Evolutionary conservation across 306 rosid genomes (phyloP).

Genomic region (Vigna nakashimae): DNA sequence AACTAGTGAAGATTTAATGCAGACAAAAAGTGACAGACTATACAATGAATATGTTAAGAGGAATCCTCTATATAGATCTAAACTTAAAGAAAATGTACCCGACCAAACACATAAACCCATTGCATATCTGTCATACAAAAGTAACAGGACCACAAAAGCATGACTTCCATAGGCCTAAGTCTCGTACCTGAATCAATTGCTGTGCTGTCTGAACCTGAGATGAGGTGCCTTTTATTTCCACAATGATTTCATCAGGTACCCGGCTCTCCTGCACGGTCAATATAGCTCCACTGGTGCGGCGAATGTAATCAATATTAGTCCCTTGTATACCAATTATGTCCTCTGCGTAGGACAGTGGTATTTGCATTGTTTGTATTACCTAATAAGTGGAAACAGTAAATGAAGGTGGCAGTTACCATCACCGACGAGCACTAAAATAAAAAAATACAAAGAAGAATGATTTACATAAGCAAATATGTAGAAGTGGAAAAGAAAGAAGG

Average conservation of each 20-base stretch:
- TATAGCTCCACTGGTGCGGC: constrained; percentile 91
- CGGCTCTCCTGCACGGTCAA: constrained; percentile 92
- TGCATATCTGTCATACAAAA: constrained; percentile 17
- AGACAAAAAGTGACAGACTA: constrained; percentile 6
- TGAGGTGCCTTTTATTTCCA: constrained; percentile 93
- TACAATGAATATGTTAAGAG: constrained; percentile 1
- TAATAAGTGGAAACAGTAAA: constrained; percentile 45
- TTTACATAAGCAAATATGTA: background rate
- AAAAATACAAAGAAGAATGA: background rate
- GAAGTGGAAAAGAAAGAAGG: constrained; percentile 7
- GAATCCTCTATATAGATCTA: background rate
- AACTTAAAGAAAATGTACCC: background rate
- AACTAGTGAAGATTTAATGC: constrained; percentile 29
- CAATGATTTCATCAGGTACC: constrained; percentile 91
- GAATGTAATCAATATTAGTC: constrained; percentile 86
- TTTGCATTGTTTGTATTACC: constrained; percentile 97
- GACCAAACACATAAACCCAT: constrained; percentile 2
- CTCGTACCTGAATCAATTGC: constrained; percentile 86
- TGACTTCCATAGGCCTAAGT: constrained; percentile 28
- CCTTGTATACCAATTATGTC: constrained; percentile 96
- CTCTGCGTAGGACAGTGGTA: constrained; percentile 94
- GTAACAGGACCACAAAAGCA: background rate
- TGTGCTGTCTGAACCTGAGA: constrained; percentile 91
- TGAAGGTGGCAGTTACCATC: constrained; percentile 20
- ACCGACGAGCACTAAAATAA: background rate